A percentile compares a stretch with the other conserved stretches of the same genome.
These are phyloP conservation scores for Adansonia gregorii DNA, from an alignment of 441 rosid genomes.

Conservation along the genomic window DNA sequence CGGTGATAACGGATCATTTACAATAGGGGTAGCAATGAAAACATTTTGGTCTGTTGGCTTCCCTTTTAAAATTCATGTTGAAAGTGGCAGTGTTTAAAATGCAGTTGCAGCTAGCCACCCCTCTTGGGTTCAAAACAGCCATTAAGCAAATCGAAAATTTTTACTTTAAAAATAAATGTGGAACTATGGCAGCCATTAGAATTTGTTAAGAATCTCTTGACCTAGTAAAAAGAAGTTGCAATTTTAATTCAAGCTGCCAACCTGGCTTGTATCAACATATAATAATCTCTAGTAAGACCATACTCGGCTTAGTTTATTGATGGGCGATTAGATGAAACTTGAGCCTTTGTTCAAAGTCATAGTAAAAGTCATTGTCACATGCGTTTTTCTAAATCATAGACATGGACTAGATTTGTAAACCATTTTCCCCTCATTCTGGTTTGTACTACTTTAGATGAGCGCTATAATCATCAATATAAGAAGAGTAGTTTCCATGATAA, in stretches of 20 bases:
- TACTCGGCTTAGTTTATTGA: not conserved
- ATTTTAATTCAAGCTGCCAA: not conserved
- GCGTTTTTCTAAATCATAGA: not conserved
- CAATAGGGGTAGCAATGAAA: slow-evolving; percentile 10
- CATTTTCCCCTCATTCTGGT: slow-evolving; percentile 4
- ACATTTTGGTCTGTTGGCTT: not conserved
- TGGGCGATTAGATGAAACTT: not conserved
- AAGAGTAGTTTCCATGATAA: not conserved
- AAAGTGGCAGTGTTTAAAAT: slow-evolving; percentile 7
- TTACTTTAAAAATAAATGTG: not conserved
- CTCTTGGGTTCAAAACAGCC: not conserved
- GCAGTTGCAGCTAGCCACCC: slow-evolving; percentile 15
- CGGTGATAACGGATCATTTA: slow-evolving; percentile 10
- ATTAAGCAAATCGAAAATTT: not conserved
- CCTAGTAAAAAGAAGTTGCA: not conserved
- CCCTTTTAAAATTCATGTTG: not conserved
- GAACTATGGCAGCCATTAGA: not conserved
- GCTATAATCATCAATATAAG: not conserved
- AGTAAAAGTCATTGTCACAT: not conserved
- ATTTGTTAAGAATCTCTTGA: not conserved
- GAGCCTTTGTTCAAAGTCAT: not conserved
- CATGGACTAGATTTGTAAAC: not conserved
- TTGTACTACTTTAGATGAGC: not conserved
- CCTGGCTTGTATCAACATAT: not conserved
- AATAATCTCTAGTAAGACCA: not conserved